Conservation (phyloP, 1,284 basidiomycete species). For the Rhodotorula sp. region DNA sequence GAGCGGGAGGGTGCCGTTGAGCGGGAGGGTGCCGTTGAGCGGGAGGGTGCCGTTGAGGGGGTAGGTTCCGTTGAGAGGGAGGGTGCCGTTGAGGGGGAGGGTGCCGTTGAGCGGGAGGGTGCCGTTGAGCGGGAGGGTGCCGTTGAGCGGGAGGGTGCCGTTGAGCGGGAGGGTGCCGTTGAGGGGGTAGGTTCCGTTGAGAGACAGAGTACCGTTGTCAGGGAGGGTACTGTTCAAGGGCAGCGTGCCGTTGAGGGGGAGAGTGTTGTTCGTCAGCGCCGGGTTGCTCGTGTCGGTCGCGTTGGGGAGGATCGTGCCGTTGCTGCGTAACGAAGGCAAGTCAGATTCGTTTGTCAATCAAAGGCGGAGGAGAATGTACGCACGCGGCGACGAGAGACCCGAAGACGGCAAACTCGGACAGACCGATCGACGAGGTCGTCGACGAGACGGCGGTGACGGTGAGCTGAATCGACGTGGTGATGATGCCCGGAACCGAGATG, state of each 20-base stretch:
- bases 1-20: neutral
- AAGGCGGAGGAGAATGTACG: neutral
- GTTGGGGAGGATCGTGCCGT: neutral
- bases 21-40: neutral
- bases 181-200: conserved; percentile 3
- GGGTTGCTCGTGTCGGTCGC: neutral
- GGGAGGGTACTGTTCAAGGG: neutral
- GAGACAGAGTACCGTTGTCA: neutral
- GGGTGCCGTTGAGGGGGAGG: neutral
- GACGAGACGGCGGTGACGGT: conserved; percentile 20
- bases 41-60: neutral
- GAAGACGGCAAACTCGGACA: conserved; percentile 30
- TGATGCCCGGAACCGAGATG: conserved; percentile 21
- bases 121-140: neutral
- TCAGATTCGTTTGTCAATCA: no score
- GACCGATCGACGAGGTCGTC: conserved; percentile 18
- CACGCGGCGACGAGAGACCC: conserved; percentile 14
- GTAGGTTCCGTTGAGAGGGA: no score
- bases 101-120: neutral
- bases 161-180: neutral
- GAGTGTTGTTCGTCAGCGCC: neutral
- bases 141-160: conserved; percentile 1
- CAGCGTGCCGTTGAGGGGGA: neutral
- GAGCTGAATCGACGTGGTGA: conserved; percentile 26
- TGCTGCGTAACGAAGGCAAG: neutral